Evolutionary conservation across 179 eudicot species (phyloP), one percentile per base, ranked within the genome.

Genomic region (Beta corolliflora): DNA sequence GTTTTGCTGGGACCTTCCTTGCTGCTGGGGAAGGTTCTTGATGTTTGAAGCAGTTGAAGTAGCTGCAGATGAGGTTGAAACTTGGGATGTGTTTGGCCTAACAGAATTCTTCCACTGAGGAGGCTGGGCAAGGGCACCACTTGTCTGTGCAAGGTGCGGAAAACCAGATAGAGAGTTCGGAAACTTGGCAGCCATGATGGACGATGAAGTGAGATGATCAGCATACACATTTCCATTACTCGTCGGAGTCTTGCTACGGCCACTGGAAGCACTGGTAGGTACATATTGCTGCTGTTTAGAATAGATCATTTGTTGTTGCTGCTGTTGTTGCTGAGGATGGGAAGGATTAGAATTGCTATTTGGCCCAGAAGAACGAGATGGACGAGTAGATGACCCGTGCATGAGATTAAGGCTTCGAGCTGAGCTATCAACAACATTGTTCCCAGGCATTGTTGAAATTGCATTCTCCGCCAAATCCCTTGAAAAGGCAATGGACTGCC

Each of bases 401-500:
- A 82, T 82, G 45, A 87, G 85, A 81, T 92, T 90, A 25, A 89
- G 76, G 77, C 87, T 80, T 46, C 97, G 83, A 53, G 95, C 85
- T 16, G 97, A 90, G 90, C 92, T 90, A 77, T 94, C 97, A 70
- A 89, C 78, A 44, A 90, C 95, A 77, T 74, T 85, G 81, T 80
- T 86, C 9, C 88, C 85, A 1, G 85, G 50, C 48, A 88, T 67
- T 25, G 87, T 48, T 16, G 90, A 77, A 23, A 71, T 87, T 14
- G 94, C 78, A n/a, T 85, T 80, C 71, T 92, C 96, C 1, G 86
- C 75, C 79, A 88, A 56, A 46, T 95, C 99, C 75, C 94, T 85
- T n/a, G 99, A 83, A 82, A 92, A 96, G 53, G 92, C 92, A 89
- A 96, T 92, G n/a, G 98, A 91, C 74, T 92, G 97, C 29, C 92